Evolutionary conservation across 1,284 basidiomycete genomes (phyloP).

Genomic region (Ustilago esculenta): DNA sequence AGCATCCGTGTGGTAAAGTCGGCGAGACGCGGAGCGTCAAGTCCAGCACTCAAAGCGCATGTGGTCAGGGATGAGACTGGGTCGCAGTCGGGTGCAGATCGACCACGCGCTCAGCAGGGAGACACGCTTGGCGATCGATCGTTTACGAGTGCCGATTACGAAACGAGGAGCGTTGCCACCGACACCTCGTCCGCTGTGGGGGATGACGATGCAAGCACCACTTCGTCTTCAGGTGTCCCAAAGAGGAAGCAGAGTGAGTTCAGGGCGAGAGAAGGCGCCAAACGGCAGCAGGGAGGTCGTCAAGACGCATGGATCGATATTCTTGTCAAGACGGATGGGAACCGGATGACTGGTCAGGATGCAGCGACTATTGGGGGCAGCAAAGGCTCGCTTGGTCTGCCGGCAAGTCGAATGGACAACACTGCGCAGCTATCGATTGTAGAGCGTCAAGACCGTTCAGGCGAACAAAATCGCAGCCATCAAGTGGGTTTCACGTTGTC

Average conservation of each 20-base stretch:
- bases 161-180: conserved; percentile 47
- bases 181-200: too few species aligned
- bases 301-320: conserved; percentile 60
- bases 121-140: conserved; percentile 29
- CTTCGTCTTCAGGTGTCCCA: neutral
- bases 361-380: conserved; percentile 1
- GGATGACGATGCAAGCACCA: conserved; percentile 14
- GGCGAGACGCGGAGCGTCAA: conserved; percentile 22
- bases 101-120: conserved; percentile 9
- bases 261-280: conserved; percentile 8
- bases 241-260: conserved; percentile 3
- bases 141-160: conserved; percentile 54
- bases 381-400: conserved; percentile 10
- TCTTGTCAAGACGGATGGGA: conserved; percentile 36
- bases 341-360: conserved; percentile 47
- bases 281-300: conserved; percentile 14
- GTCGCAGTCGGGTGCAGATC: too few species aligned
- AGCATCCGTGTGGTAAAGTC: conserved; percentile 37
- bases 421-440: conserved; percentile 15
- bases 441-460: conserved; percentile 1
- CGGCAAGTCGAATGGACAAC: conserved; percentile 4
- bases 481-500: too few species aligned
- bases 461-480: too few species aligned
- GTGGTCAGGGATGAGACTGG: conserved; percentile 6
- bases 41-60: conserved; percentile 18